A percentile compares a stretch with the other conserved stretches of the same genome.
Evolutionary conservation across 495 filamentous ascomycete genomes (phyloP).

Genomic region (Annulohypoxylon nitens): DNA sequence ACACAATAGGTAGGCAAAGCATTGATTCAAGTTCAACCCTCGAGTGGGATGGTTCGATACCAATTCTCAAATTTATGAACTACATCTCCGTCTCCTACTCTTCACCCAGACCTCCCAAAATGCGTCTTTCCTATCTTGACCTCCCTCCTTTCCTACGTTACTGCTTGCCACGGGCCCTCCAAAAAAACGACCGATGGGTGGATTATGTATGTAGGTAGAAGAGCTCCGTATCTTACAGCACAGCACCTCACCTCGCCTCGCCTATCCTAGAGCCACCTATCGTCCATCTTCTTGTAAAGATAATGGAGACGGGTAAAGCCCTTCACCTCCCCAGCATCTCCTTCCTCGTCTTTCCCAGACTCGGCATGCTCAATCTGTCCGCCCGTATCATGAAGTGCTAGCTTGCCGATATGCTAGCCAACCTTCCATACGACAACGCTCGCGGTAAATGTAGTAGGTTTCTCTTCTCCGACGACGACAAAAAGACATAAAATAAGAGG

Average conservation of each 20-base stretch:
- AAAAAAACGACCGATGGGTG: constrained; percentile 4
- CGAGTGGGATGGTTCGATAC: constrained; percentile 26
- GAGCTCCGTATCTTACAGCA: constrained; percentile 19
- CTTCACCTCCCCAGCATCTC: neutral
- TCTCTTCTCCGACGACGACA: constrained; percentile 12
- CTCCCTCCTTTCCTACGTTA: neutral
- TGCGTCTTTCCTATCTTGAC: constrained; percentile 8
- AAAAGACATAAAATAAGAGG: constrained; percentile 42
- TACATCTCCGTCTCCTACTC: constrained; percentile 22
- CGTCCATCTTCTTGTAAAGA: constrained; percentile 7
- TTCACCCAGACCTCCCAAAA: constrained; percentile 1
- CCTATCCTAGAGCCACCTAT: neutral
- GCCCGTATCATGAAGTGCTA: neutral
- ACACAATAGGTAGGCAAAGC: neutral
- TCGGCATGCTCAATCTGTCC: constrained; percentile 41
- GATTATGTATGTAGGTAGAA: constrained; percentile 8
- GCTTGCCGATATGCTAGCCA: neutral
- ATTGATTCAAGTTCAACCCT: neutral
- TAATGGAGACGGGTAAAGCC: neutral
- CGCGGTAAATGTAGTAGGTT: constrained; percentile 9
- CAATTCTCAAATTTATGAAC: constrained; percentile 36
- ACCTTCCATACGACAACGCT: neutral
- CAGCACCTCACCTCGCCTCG: neutral
- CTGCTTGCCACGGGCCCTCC: neutral
- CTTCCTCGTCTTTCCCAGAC: constrained; percentile 1